These are phyloP conservation scores for Neocucurbitaria cava DNA, from an alignment of 2,329 filamentous ascomycete species.

Conservation along the genomic window DNA sequence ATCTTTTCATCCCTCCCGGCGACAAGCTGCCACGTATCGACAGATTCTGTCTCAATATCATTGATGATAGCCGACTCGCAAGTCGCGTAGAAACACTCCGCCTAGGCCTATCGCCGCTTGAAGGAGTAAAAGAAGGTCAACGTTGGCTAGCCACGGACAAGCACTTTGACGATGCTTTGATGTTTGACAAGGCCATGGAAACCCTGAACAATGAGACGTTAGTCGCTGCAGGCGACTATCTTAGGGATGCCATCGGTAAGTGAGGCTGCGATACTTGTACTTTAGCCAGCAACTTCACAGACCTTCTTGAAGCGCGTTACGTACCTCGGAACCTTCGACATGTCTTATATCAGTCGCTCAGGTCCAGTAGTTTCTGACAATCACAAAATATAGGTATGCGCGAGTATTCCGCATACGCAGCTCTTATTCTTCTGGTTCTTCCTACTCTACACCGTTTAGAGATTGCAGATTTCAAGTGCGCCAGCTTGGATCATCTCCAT, in stretches of 20 bases:
- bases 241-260: constrained; percentile 21
- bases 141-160: constrained; percentile 24
- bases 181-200: constrained; percentile 18
- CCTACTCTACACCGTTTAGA: constrained; percentile 25
- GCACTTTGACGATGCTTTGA: constrained; percentile 16
- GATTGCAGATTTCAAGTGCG: constrained; percentile 23
- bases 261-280: not conserved
- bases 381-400: constrained; percentile 9
- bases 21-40: constrained; percentile 33
- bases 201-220: constrained; percentile 20
- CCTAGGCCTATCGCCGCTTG: constrained; percentile 23
- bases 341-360: not conserved
- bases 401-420: constrained; percentile 36
- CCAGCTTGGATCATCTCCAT: constrained; percentile 28
- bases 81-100: constrained; percentile 27
- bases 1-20: constrained; percentile 25
- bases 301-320: not conserved
- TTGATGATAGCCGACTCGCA: constrained; percentile 21
- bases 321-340: not conserved
- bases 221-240: constrained; percentile 20
- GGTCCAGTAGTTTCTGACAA: not conserved
- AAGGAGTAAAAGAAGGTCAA: constrained; percentile 17
- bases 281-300: not conserved
- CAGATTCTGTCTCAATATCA: constrained; percentile 30
- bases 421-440: constrained; percentile 27